Evolutionary conservation across 305 asterid species (phyloP), one percentile per base, ranked within the genome.

Genomic region (Andrographis paniculata): DNA sequence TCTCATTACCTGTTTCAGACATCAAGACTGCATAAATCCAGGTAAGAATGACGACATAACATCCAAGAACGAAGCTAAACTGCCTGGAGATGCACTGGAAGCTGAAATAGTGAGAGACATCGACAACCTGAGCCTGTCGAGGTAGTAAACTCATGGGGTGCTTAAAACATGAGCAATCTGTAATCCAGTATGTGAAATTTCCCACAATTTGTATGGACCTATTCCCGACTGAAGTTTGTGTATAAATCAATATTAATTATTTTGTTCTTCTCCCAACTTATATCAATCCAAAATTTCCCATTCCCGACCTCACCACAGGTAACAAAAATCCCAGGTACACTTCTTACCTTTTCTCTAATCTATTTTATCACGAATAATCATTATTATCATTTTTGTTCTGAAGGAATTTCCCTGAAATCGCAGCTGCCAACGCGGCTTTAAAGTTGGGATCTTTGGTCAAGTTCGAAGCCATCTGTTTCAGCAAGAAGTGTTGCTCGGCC

Each of bases 381-480:
- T 17, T 58, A 63, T 20, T 63, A 55, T 42, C 55, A 45, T 70
- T 48, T 31, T 65, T 66, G 39, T 72, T 69, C 18, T 61, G 87
- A 61, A 68, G 65, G 20, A 79, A 47, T 43, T 77, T 77, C 48
- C 92, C 92, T 0, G 91, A 79, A 39, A 82, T 71, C 33, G 94
- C 89, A 42, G 89, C 81, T 19, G 89, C 83, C 27, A 82, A 42
- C 17, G 79, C 85, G 55, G 83, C 89, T 60, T 68, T 76, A 63
- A 82, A 82, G 42, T 59, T 58, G 44, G 94, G 89, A 68, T 82
- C 89, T 40, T 61, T 71, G 11, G 86, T 76, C 50, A 82, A 61
- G 15, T 77, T 73, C 41, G 93, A 60, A 48, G 97, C 87, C 97
- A 88, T 88, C 12, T 75, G 92, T 19, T 84, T 87, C 43, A 84